Conservation (phyloP, 1,284 basidiomycete species). For the Sporisorium graminicola region DNA sequence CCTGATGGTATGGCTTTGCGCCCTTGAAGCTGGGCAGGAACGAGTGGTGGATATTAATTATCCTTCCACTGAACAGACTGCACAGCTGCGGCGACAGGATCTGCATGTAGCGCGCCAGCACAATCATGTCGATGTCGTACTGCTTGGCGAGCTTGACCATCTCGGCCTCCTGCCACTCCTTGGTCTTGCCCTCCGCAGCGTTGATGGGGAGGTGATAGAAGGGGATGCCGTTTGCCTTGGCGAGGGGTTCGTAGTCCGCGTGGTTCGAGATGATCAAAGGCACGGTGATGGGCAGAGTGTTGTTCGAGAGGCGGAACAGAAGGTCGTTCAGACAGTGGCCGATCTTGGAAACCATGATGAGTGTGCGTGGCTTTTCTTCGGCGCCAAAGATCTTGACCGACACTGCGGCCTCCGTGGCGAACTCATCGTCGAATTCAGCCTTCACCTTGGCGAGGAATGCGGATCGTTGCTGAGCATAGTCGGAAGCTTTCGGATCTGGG, state of each 20-base stretch:
- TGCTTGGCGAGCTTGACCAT: constrained; percentile 61
- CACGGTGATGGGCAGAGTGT: constrained; percentile 59
- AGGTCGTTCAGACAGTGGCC: constrained; percentile 68
- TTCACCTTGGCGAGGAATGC: constrained; percentile 46
- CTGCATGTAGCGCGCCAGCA: constrained; percentile 67
- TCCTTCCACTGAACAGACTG: constrained; percentile 52
- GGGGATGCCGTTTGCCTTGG: constrained; percentile 64
- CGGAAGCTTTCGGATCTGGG: constrained; percentile 30
- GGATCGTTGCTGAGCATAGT: constrained; percentile 35
- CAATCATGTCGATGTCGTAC: constrained; percentile 67
- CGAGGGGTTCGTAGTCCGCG: constrained; percentile 60
- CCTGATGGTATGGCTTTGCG: constrained; percentile 68
- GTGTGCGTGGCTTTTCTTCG: constrained; percentile 60
- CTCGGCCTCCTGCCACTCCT: constrained; percentile 66
- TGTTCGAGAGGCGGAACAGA: constrained; percentile 61
- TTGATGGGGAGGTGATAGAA: constrained; percentile 68
- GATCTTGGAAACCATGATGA: constrained; percentile 68
- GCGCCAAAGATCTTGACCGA: constrained; percentile 59
- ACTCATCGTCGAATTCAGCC: constrained; percentile 59
- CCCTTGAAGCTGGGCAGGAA: constrained; percentile 68
- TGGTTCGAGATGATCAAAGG: constrained; percentile 68
- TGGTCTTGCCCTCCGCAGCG: constrained; percentile 60
- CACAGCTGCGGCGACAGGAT: constrained; percentile 63
- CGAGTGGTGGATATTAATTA: constrained; percentile 69
- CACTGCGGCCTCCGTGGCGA: constrained; percentile 47